Evolutionary conservation across 2,329 filamentous ascomycete species (phyloP).

Genomic region (Aspergillus ibericus): DNA sequence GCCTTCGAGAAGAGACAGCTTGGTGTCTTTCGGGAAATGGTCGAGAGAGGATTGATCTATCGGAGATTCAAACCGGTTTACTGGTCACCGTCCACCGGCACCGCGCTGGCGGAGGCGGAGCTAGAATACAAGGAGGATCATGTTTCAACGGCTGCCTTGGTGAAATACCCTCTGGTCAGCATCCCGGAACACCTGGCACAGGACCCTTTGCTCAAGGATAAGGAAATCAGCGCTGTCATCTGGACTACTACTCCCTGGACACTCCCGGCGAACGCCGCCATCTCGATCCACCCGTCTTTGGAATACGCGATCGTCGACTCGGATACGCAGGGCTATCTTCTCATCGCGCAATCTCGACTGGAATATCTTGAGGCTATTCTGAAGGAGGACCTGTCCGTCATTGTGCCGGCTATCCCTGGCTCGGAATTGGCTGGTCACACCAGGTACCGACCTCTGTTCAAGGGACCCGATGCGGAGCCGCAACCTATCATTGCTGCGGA

Average conservation of each 20-base stretch:
- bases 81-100: constrained; percentile 66
- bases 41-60: constrained; percentile 61
- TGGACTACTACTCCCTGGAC: constrained; percentile 99
- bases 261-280: constrained; percentile 84
- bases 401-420: constrained; percentile 62
- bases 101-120: constrained; percentile 64
- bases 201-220: constrained; percentile 43
- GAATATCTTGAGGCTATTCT: constrained; percentile 56
- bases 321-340: constrained; percentile 57
- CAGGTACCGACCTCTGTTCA: constrained; percentile 70
- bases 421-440: constrained; percentile 62
- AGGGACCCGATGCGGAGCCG: constrained; percentile 54
- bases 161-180: constrained; percentile 69
- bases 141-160: constrained; percentile 60
- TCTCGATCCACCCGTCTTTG: constrained; percentile 75
- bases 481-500: constrained; percentile 79
- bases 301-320: constrained; percentile 69
- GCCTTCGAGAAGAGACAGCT: constrained; percentile 62
- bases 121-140: constrained; percentile 65
- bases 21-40: constrained; percentile 61
- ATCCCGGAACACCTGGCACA: constrained; percentile 48
- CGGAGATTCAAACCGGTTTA: constrained; percentile 64
- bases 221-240: constrained; percentile 73
- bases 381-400: constrained; percentile 51
- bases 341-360: constrained; percentile 72